Evolutionary conservation across 352 stramenopile species (phyloP), one percentile per base, ranked within the genome.

Genomic region (Aphanomyces invadans): DNA sequence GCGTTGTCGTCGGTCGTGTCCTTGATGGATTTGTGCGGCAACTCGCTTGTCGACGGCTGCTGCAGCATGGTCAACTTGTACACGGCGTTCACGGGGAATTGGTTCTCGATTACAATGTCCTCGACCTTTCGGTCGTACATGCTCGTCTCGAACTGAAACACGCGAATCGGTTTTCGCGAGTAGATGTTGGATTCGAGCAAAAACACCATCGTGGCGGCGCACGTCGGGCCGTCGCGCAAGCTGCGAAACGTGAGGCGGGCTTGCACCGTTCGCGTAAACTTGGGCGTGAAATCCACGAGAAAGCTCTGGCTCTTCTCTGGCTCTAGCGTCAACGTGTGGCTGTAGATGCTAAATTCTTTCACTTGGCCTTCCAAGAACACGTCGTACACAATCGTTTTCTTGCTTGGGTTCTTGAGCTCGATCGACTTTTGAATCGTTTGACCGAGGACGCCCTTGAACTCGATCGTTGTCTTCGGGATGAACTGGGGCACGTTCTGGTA

Each of bases 381-480:
- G 3, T 92, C 77, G 61, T 98, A 98, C 2, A 73, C 76, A 36
- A 98, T 80, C 3, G 79, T 71, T 4, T 80, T 83, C 2, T 77
- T 75, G 21, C 85, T 92, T 4, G 92, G 88, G 62, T 98, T 98
- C 65, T 87, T 90, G 1, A 98, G 75, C 66, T 98, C 94, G 32
- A 98, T 98, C 5, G 71, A 95, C 52, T 98, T 98, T 15, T 87
- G 81, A 29, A 97, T 93, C 21, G 78, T 69, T 42, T 88, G 81
- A 0, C 92, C 92, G 4, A 98, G 71, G 3, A 80, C 71, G 4
- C 89, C 92, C 31, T 82, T 79, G 68, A 98, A 98, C 42, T 97
- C 88, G 61, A 98, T 96, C 29, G 81, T 96, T 10, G 87, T 89
- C 65, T 97, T 98, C 3, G 94, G 93, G 19, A 98, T 81, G 25